phyloP scores from a whole-genome alignment of 441 rosid genomes.

The Erysimum cheiri region DNA sequence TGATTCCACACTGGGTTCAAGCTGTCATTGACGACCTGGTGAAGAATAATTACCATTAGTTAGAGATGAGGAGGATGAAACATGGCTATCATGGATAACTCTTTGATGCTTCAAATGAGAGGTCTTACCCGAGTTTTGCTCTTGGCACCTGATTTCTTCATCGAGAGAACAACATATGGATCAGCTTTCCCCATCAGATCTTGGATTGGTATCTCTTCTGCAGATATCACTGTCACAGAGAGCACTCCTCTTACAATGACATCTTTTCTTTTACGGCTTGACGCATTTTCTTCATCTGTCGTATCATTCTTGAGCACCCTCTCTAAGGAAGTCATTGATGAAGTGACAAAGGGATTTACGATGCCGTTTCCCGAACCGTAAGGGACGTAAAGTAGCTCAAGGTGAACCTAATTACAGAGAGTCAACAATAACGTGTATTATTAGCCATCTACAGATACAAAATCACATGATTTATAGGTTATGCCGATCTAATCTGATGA shows the following conservation, averaged over 20 bases:
- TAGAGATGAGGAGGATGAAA: conserved; percentile 13
- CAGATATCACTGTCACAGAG: conserved; percentile 77
- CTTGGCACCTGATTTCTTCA: conserved; percentile 88
- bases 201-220: conserved; percentile 81
- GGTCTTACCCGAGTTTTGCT: conserved; percentile 80
- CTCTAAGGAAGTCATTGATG: conserved; percentile 78
- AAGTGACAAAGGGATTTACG: conserved; percentile 62
- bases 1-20: conserved; percentile 98
- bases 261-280: conserved; percentile 61
- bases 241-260: conserved; percentile 92
- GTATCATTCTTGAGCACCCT: conserved; percentile 68
- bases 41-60: conserved; percentile 27
- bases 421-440: conserved; percentile 4
- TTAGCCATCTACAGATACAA: conserved; percentile 13
- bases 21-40: conserved; percentile 87
- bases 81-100: conserved; percentile 1
- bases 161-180: conserved; percentile 79
- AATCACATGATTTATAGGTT: not conserved
- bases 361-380: conserved; percentile 64
- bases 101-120: conserved; percentile 22
- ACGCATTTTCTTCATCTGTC: conserved; percentile 47
- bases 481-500: not conserved
- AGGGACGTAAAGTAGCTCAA: conserved; percentile 90
- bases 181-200: conserved; percentile 97
- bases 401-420: conserved; percentile 65